Conservation (phyloP, 495 filamentous ascomycete genomes). For the Delitschia confertaspora region DNA sequence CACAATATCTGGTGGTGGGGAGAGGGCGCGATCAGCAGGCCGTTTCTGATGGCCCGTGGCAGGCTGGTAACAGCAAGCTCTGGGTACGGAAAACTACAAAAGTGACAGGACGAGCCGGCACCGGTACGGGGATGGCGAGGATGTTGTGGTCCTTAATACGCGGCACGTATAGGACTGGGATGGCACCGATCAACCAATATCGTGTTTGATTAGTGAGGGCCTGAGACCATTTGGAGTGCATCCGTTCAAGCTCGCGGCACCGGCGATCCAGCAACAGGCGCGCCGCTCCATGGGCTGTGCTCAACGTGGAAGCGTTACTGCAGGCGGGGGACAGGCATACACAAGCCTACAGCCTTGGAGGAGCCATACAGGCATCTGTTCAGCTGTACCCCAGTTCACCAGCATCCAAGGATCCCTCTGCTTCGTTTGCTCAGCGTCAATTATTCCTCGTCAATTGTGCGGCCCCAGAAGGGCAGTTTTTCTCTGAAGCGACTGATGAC, state of each 20-base stretch:
- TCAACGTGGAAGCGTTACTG: conserved; percentile 25
- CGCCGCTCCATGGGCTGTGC: conserved; percentile 19
- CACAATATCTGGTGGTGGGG: no score
- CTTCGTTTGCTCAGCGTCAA: no score
- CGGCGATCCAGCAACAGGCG: conserved; percentile 21
- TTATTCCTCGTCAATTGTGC: no score
- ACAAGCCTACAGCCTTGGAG: not conserved
- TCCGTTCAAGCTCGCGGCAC: conserved; percentile 25
- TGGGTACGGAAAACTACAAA: conserved; percentile 20
- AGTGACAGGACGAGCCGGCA: conserved; percentile 21
- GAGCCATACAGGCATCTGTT: not conserved
- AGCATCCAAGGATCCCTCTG: not conserved
- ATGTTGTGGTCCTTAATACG: conserved; percentile 6
- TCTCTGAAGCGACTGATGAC: no score
- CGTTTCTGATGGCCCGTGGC: conserved; percentile 16
- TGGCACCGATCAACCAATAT: conserved; percentile 29
- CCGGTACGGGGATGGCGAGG: conserved; percentile 12
- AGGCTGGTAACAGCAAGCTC: conserved; percentile 8
- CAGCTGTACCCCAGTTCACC: no score
- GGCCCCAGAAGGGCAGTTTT: no score
- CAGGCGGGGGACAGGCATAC: not conserved
- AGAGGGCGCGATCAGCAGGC: conserved; percentile 12
- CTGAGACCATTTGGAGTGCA: conserved; percentile 24
- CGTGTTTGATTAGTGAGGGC: conserved; percentile 26
- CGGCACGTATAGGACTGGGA: conserved; percentile 17